These are phyloP conservation scores for Gossypium schwendimanii DNA, from an alignment of 441 rosid species.

Conservation along the genomic window DNA sequence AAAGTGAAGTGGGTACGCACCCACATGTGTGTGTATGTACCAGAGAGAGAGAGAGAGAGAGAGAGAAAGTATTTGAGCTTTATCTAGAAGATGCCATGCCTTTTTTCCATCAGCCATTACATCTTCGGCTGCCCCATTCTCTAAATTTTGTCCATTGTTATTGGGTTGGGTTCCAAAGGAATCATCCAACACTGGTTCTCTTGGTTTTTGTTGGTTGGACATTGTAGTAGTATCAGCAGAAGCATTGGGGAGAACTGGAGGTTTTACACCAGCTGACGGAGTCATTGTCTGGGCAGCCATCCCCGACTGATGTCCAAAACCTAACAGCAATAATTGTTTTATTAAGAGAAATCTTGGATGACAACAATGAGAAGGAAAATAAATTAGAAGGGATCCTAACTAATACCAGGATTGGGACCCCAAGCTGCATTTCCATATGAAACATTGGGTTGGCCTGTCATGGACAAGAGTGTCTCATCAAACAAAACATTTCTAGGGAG, in stretches of 20 bases:
- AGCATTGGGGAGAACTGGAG: conserved; percentile 44
- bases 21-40: neutral
- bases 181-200: conserved; percentile 45
- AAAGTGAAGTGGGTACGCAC: neutral
- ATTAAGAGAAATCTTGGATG: conserved; percentile 9
- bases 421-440: conserved; percentile 64
- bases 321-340: conserved; percentile 29
- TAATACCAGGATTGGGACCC: conserved; percentile 66
- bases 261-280: conserved; percentile 64
- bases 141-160: conserved; percentile 32
- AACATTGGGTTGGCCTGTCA: conserved; percentile 67
- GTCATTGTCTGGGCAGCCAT: conserved; percentile 47
- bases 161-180: conserved; percentile 52
- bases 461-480: conserved; percentile 75
- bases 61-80: neutral
- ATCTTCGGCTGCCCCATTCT: conserved; percentile 38
- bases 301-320: conserved; percentile 64
- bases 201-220: conserved; percentile 46
- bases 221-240: conserved; percentile 33
- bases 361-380: conserved; percentile 4
- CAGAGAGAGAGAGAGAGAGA: neutral
- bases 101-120: conserved; percentile 47
- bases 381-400: conserved; percentile 18
- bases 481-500: conserved; percentile 78
- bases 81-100: conserved; percentile 29